phyloP scores from a whole-genome alignment of 1,284 basidiomycete species.

The Inonotus hispidus region DNA sequence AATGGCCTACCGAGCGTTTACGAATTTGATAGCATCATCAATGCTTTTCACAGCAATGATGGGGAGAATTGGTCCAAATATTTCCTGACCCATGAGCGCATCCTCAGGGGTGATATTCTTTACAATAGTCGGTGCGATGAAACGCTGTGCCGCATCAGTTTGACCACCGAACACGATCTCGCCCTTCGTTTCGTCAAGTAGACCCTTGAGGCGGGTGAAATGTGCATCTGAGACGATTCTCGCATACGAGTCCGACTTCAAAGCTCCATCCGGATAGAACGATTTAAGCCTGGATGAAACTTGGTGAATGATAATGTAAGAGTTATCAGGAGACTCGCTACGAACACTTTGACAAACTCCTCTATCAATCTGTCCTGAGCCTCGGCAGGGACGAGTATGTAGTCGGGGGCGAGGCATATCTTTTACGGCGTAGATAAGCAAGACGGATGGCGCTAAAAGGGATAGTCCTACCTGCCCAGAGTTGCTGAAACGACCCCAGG shows the following conservation, averaged over 20 bases:
- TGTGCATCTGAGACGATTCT: conserved; percentile 50
- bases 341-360: conserved; percentile 57
- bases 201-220: conserved; percentile 54
- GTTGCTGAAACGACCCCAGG: conserved; percentile 80
- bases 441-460: background rate
- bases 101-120: conserved; percentile 59
- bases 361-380: conserved; percentile 59
- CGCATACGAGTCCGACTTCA: conserved; percentile 37
- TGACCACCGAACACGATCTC: conserved; percentile 68
- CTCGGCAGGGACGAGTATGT: conserved; percentile 64
- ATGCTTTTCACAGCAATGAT: conserved; percentile 70
- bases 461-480: conserved; percentile 56
- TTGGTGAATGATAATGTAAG: conserved; percentile 3
- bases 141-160: conserved; percentile 50
- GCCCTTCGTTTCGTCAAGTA: conserved; percentile 69
- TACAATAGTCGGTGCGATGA: conserved; percentile 66
- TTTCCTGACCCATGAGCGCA: conserved; percentile 74
- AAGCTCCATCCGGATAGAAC: conserved; percentile 49
- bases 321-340: conserved; percentile 16
- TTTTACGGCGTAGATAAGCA: conserved; percentile 11
- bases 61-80: conserved; percentile 76
- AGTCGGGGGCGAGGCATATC: conserved; percentile 70
- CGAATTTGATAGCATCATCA: conserved; percentile 67
- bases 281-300: conserved; percentile 37
- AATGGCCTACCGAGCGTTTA: conserved; percentile 50